phyloP scores from a whole-genome alignment of 768 basidiomycete species.

The Mrakia hoshinonis region DNA sequence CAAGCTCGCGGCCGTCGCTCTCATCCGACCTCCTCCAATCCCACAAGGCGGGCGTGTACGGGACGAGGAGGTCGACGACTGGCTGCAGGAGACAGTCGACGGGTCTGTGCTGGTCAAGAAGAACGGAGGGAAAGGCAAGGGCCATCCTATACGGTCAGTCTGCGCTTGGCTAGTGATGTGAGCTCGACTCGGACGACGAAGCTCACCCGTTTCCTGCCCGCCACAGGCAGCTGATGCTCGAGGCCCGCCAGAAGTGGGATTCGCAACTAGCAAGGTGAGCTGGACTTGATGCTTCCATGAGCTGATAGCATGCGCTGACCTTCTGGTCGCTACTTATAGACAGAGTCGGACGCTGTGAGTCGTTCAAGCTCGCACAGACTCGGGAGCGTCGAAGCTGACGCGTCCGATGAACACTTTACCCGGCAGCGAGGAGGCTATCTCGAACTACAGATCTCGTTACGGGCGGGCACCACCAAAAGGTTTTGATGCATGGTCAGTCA shows the following conservation, averaged over 20 bases:
- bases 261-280: background rate
- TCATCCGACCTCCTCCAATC: too few species aligned
- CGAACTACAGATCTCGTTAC: constrained; percentile 34
- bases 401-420: too few species aligned
- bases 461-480: constrained; percentile 34
- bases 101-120: background rate
- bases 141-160: constrained; percentile 4
- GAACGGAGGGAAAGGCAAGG: constrained; percentile 3
- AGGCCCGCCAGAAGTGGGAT: background rate
- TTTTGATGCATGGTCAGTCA: constrained; percentile 35
- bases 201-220: background rate
- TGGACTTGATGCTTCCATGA: background rate
- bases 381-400: background rate
- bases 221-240: background rate
- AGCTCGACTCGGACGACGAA: background rate
- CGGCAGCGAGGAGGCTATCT: constrained; percentile 29
- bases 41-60: too few species aligned
- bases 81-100: background rate
- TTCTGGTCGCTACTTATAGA: background rate
- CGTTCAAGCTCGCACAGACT: background rate
- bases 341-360: constrained; percentile 6
- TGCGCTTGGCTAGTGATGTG: background rate
- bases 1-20: too few species aligned
- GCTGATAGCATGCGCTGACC: background rate
- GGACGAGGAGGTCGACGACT: background rate